Evolutionary conservation across 164 flowering plant species (phyloP), one percentile per base, ranked within the genome.

Genomic region (Vitis vinifera): DNA sequence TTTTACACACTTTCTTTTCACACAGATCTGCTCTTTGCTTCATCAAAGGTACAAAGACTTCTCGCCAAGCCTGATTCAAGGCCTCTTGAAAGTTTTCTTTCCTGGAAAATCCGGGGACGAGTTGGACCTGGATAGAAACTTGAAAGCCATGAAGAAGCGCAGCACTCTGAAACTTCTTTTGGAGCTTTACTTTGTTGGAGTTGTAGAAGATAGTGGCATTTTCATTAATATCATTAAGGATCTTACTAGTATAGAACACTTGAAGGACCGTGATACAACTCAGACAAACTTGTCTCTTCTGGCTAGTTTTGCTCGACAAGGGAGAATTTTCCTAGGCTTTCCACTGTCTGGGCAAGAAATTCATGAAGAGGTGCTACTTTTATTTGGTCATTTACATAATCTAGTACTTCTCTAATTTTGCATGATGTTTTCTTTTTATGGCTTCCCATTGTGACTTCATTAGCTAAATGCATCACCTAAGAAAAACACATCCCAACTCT

Each of bases 41-140:
- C 99, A 95, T 81, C 99, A 95, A 77, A 85, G 99, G 75, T 95
- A 93, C 85, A 87, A 81, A 71, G 99, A 95, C 70, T 95, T 95
- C 79, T 85, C 94, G 1, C 90, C 97, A 59, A 87, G 87, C 78
- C 83, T 95, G 61, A 68, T 81, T 52, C 97, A 95, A 72, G 97
- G 99, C 67, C 91, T 95, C 30, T 66, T 88, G 71, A 95, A 91
- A 84, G 78, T 91, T 63, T 95, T 93, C 75, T 82, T 83, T 68
- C 94, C 94, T 62, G 97, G 97, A 73, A 95, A 95, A 75, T 82
- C 91, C 61, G 85, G 78, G 31, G 99, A 95, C 60, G 99, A 95
- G 66, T 65, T 78, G 65, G 99, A 93, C 53, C 80, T 76, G 27
- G 99, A 95, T 79, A 84, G 82, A 76, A 93, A 87, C 74, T 69